phyloP scores from a whole-genome alignment of 805 yeast species.

The Monosporozyma yasuniensis region DNA sequence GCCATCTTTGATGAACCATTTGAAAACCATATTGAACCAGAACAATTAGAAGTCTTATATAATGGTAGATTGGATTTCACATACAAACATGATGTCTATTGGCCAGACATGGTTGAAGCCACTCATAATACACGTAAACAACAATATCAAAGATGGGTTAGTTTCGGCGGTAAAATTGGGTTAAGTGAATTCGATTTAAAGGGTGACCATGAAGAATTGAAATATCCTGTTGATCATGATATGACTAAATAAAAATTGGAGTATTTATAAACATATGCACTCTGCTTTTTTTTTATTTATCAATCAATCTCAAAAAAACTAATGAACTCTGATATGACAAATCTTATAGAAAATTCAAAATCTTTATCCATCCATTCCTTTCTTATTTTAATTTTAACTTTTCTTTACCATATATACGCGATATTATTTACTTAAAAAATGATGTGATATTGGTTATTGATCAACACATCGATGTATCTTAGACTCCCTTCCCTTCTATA shows the following conservation, averaged over 20 bases:
- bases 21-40: slow-evolving; percentile 43
- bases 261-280: neutral
- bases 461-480: neutral
- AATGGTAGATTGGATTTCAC: slow-evolving; percentile 41
- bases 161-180: slow-evolving; percentile 42
- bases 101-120: slow-evolving; percentile 42
- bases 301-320: neutral
- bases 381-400: neutral
- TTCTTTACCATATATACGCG: no score
- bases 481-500: neutral
- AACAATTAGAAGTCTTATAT: slow-evolving; percentile 44
- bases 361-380: neutral
- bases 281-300: no score
- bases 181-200: slow-evolving; percentile 47
- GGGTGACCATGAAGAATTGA: slow-evolving; percentile 20
- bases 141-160: slow-evolving; percentile 32
- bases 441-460: no score
- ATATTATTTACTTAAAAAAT: no score
- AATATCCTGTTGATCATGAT: slow-evolving; percentile 18
- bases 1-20: slow-evolving; percentile 51
- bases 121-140: slow-evolving; percentile 32
- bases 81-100: slow-evolving; percentile 44
- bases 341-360: neutral
- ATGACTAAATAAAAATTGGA: neutral
- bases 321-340: neutral